phyloP scores from a whole-genome alignment of 371 early-diverging fungal species.

The Syncephalis fuscata region DNA sequence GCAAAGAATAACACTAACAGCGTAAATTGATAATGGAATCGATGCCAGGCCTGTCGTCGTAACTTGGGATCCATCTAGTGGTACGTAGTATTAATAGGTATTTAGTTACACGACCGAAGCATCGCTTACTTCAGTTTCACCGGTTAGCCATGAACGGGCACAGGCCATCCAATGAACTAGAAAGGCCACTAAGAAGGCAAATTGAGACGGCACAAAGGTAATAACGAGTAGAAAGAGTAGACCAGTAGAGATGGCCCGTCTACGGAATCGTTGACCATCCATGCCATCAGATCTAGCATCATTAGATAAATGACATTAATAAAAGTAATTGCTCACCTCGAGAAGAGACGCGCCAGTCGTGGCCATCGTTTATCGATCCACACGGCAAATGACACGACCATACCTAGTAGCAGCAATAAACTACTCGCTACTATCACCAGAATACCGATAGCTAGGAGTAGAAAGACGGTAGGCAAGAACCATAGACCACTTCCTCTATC shows the following conservation, averaged over 20 bases:
- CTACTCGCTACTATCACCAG: slow-evolving; percentile 20
- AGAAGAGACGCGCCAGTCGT: slow-evolving; percentile 10
- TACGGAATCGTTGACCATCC: slow-evolving; percentile 21
- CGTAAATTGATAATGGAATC: slow-evolving; percentile 38
- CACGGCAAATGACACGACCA: slow-evolving; percentile 7
- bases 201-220: slow-evolving; percentile 64
- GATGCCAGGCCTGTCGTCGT: slow-evolving; percentile 17
- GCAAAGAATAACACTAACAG: slow-evolving; percentile 34
- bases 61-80: slow-evolving; percentile 6
- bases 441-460: slow-evolving; percentile 28
- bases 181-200: slow-evolving; percentile 61
- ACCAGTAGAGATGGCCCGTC: slow-evolving; percentile 31
- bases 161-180: slow-evolving; percentile 51
- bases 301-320: background rate
- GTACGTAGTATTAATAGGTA: background rate
- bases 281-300: slow-evolving; percentile 8
- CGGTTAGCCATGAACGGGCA: slow-evolving; percentile 27
- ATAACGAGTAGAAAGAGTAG: slow-evolving; percentile 45
- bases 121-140: slow-evolving; percentile 17
- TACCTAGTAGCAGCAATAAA: slow-evolving; percentile 15
- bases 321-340: slow-evolving; percentile 8
- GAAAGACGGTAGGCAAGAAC: slow-evolving; percentile 35
- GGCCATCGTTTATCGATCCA: slow-evolving; percentile 10
- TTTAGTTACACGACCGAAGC: background rate
- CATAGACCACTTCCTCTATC: slow-evolving; percentile 39